phyloP scores from a whole-genome alignment of 2,329 filamentous ascomycete species.

The Claviceps capensis region DNA sequence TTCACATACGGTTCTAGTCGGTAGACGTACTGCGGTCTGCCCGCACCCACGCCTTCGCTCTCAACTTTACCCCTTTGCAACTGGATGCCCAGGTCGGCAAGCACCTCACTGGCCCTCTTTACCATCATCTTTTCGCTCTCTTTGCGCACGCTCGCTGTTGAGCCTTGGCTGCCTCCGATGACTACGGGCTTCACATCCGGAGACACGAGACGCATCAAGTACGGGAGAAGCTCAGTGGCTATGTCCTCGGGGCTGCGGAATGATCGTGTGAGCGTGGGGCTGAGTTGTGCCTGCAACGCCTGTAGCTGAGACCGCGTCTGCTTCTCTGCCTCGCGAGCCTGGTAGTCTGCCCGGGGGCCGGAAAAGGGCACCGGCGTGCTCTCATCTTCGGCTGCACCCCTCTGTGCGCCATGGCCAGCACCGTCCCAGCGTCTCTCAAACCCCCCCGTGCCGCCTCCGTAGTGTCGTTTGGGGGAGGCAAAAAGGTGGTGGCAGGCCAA shows the following conservation, averaged over 20 bases:
- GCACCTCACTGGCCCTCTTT: constrained; percentile 61
- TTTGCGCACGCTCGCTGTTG: constrained; percentile 74
- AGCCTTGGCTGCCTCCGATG: constrained; percentile 51
- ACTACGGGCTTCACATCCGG: constrained; percentile 87
- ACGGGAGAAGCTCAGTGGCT: constrained; percentile 72
- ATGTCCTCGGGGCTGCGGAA: constrained; percentile 72
- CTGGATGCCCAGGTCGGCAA: constrained; percentile 68
- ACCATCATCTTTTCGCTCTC: constrained; percentile 76
- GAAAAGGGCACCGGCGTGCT: constrained; percentile 57
- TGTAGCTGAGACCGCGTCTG: constrained; percentile 63
- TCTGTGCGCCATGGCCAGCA: constrained; percentile 21
- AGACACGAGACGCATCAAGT: constrained; percentile 68
- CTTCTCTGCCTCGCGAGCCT: constrained; percentile 68
- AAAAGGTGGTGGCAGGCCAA: constrained; percentile 89
- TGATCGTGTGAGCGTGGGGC: constrained; percentile 55
- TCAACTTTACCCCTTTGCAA: constrained; percentile 76
- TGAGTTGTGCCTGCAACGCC: constrained; percentile 57
- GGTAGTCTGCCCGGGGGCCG: constrained; percentile 68
- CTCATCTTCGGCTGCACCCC: constrained; percentile 21
- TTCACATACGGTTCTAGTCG: constrained; percentile 79
- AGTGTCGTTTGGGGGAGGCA: constrained; percentile 50
- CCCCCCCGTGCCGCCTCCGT: constrained; percentile 22
- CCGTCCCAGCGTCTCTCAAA: constrained; percentile 32
- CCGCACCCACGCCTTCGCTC: constrained; percentile 42
- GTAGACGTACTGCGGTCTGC: constrained; percentile 66